Percentiles rank a stretch among this genome's conserved stretches.
These are phyloP conservation scores for Saccharomycopsis guyanensis DNA, from an alignment of 805 yeast species.

Conservation along the genomic window DNA sequence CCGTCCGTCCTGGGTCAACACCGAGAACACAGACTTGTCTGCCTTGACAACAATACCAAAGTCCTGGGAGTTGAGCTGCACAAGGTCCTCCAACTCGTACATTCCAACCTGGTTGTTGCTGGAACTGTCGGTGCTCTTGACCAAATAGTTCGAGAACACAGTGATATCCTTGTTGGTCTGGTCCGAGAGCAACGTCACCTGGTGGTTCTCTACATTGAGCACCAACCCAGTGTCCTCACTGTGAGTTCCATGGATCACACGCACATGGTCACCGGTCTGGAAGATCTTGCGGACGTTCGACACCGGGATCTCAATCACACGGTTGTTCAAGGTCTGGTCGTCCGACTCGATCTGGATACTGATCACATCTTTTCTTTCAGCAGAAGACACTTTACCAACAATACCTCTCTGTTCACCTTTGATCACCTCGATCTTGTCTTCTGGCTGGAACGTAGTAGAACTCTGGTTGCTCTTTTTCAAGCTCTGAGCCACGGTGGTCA, in stretches of 20 bases:
- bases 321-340: conserved; percentile 37
- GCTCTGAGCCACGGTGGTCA: conserved; percentile 80
- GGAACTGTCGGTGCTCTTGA: conserved; percentile 85
- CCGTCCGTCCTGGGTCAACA: conserved; percentile 78
- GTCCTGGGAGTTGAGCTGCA: conserved; percentile 73
- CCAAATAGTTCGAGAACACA: conserved; percentile 85
- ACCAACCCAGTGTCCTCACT: conserved; percentile 93
- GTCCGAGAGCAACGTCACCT: conserved; percentile 84
- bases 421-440: conserved; percentile 86
- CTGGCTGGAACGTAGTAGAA: conserved; percentile 70
- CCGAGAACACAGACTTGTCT: conserved; percentile 77
- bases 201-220: conserved; percentile 71
- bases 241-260: conserved; percentile 86
- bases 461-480: conserved; percentile 56
- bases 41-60: conserved; percentile 89
- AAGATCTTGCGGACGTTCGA: conserved; percentile 79
- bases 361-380: conserved; percentile 39
- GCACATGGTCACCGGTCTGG: conserved; percentile 88
- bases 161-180: conserved; percentile 83
- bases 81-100: conserved; percentile 83
- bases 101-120: conserved; percentile 64
- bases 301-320: conserved; percentile 70
- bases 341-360: conserved; percentile 42
- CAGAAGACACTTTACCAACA: conserved; percentile 69
- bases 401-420: conserved; percentile 93